phyloP scores from a whole-genome alignment of 2,329 filamentous ascomycete genomes.

The Epichloe coenophiala region DNA sequence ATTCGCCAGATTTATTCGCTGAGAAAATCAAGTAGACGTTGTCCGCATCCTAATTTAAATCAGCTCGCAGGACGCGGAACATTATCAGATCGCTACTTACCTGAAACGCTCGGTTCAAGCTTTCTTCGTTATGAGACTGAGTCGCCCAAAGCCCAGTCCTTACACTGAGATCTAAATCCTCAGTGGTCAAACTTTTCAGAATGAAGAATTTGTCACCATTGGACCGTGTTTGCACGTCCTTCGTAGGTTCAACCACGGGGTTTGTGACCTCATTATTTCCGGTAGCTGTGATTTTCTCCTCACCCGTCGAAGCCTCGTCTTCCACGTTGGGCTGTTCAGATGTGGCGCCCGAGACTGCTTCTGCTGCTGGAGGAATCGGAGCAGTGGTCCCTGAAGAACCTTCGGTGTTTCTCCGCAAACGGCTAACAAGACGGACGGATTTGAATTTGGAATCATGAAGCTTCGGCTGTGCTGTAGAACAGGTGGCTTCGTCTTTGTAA shows the following conservation, averaged over 20 bases:
- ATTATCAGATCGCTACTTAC: slow-evolving; percentile 31
- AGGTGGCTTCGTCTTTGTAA: slow-evolving; percentile 69
- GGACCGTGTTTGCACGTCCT: slow-evolving; percentile 1
- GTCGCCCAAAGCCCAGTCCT: slow-evolving; percentile 85
- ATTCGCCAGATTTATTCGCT: slow-evolving; percentile 93
- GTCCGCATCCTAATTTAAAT: slow-evolving; percentile 47
- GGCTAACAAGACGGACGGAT: slow-evolving; percentile 72
- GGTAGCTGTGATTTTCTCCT: slow-evolving; percentile 5
- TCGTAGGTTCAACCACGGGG: background rate
- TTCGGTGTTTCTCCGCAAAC: slow-evolving; percentile 50
- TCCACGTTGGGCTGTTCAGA: background rate
- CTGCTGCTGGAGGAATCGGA: slow-evolving; percentile 40
- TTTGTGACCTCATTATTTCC: background rate
- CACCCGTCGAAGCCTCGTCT: background rate
- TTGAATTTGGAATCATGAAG: slow-evolving; percentile 88
- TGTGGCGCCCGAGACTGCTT: slow-evolving; percentile 7
- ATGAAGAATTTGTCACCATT: slow-evolving; percentile 52
- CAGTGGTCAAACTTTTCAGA: slow-evolving; percentile 80
- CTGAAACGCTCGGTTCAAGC: slow-evolving; percentile 69
- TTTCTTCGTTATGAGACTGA: slow-evolving; percentile 82
- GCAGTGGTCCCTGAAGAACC: slow-evolving; percentile 32
- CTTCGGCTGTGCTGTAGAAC: slow-evolving; percentile 61
- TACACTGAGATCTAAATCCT: slow-evolving; percentile 83
- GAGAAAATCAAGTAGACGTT: slow-evolving; percentile 90
- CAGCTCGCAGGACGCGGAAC: background rate